These are phyloP conservation scores for Hygrophoropsis aurantiaca DNA, from an alignment of 768 basidiomycete genomes.

Conservation along the genomic window DNA sequence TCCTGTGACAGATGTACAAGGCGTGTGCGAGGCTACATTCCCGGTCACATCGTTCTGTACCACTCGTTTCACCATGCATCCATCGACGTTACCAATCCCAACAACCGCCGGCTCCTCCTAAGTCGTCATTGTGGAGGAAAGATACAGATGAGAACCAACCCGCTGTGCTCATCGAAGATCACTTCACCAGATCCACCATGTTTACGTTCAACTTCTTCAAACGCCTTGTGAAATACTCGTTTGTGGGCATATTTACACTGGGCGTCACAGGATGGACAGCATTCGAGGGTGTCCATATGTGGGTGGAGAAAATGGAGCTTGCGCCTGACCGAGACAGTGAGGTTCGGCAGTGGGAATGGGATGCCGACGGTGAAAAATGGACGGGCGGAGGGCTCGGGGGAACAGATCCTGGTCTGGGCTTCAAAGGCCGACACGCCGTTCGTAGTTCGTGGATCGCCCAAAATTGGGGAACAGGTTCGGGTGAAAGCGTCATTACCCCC, in stretches of 20 bases:
- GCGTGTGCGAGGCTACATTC: slow-evolving; percentile 4
- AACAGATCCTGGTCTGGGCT: slow-evolving; percentile 71
- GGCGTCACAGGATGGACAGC: slow-evolving; percentile 44
- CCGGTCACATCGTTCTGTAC: slow-evolving; percentile 6
- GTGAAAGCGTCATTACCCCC: slow-evolving; percentile 36
- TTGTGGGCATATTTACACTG: slow-evolving; percentile 43
- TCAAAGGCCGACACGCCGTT: slow-evolving; percentile 57
- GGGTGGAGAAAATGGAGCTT: slow-evolving; percentile 59
- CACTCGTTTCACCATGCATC: background rate
- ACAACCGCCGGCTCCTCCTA: slow-evolving; percentile 1
- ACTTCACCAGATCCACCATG: slow-evolving; percentile 33
- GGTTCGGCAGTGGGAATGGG: slow-evolving; percentile 65
- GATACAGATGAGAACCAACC: slow-evolving; percentile 6
- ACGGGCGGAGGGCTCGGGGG: slow-evolving; percentile 57
- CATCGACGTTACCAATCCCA: slow-evolving; percentile 17
- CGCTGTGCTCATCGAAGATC: slow-evolving; percentile 27
- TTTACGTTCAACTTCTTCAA: slow-evolving; percentile 44
- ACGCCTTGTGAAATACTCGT: slow-evolving; percentile 50
- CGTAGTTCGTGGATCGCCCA: slow-evolving; percentile 74
- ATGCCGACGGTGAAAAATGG: slow-evolving; percentile 62
- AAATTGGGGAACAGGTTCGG: slow-evolving; percentile 57
- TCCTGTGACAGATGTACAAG: slow-evolving; percentile 13
- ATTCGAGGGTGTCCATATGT: slow-evolving; percentile 61
- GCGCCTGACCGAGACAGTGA: slow-evolving; percentile 50
- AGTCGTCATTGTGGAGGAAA: slow-evolving; percentile 3